Base-by-base conservation (phyloP, 1,284 basidiomycete species). In the Ustilago curta region DNA sequence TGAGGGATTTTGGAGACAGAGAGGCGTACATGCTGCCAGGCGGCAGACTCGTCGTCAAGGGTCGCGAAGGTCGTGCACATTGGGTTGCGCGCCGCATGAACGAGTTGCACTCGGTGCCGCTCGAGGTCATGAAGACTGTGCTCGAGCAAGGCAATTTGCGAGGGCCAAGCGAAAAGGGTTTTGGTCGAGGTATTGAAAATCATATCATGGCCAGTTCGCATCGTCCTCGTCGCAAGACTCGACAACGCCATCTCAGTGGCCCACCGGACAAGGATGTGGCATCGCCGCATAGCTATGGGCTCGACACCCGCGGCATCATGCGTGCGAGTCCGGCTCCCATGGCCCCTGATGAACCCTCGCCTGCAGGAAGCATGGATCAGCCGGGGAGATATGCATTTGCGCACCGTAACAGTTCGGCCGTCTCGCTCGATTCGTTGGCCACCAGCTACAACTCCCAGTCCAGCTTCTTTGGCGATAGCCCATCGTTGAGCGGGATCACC, bases 31-130 rank as follows among this genome's bases (percentile, higher is more conserved):
- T 77, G 59, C 58, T 60, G 5, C 63, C 65, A 29, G 72, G 58
- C 16, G 77, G 71, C 14, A 65, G 65, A n/a, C 56, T 78, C 18
- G 52, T 69, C 44, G 63, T 79, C 42, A 63, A 70, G 51, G 75
- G 76, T n/a, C 55, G 48, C 11, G 82, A 84, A 50, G 82, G 83
- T 16, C 57, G 59, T 12, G 78, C 82, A 3, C 79, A 82, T 25
- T 84, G 83, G 83, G 79, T 82, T 2, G 83, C 83, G 18, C 73
- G 83, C 16, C 71, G 83, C 23, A 84, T 84, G 83, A 77, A 81
- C 32, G 80, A 84, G 67, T 70, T 84, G 14, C 83, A 84, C 56
- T 82, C 83, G 23, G 83, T 84, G 18, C 83, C 83, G 16, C 76
- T 84, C 47, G 83, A 84, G 31, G 77, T 82, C 23, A 82, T 84